phyloP scores from a whole-genome alignment of 768 basidiomycete species.

The Agrocybe pediades region DNA sequence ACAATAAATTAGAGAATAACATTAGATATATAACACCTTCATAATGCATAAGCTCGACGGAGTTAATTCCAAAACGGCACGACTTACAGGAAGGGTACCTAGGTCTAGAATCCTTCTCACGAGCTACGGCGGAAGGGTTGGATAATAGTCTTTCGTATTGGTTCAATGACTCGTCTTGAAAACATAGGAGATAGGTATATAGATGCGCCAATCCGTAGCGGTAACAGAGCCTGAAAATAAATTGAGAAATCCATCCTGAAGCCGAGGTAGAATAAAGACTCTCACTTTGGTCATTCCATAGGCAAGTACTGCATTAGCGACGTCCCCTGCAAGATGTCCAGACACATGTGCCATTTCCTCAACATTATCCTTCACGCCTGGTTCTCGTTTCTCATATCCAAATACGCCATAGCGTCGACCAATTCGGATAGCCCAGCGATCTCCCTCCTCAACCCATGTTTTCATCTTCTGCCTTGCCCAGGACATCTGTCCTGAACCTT shows the following conservation, averaged over 20 bases:
- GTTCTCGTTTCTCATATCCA: conserved; percentile 63
- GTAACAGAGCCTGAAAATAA: conserved; percentile 66
- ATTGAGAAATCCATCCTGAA: not conserved
- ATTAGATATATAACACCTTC: not conserved
- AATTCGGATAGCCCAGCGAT: conserved; percentile 67
- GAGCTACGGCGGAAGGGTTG: conserved; percentile 30
- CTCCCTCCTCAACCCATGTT: conserved; percentile 78
- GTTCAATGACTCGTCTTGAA: conserved; percentile 66
- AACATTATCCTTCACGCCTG: conserved; percentile 26
- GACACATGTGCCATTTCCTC: conserved; percentile 27
- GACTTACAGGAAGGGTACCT: not conserved
- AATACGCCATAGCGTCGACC: conserved; percentile 81
- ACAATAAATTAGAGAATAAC: not conserved
- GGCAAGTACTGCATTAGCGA: conserved; percentile 81
- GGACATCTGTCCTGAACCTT: conserved; percentile 1
- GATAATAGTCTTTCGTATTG: conserved; percentile 44
- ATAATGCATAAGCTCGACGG: not conserved
- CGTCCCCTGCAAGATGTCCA: conserved; percentile 64
- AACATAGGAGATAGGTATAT: conserved; percentile 75
- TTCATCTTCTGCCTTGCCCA: conserved; percentile 48
- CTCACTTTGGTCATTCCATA: conserved; percentile 79
- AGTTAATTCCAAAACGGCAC: no score
- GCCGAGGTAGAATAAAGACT: not conserved
- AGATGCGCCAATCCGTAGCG: conserved; percentile 70
- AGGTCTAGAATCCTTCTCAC: not conserved